Base-by-base conservation (phyloP, 2,329 filamentous ascomycete genomes). In the Scytalidium lignicola region DNA sequence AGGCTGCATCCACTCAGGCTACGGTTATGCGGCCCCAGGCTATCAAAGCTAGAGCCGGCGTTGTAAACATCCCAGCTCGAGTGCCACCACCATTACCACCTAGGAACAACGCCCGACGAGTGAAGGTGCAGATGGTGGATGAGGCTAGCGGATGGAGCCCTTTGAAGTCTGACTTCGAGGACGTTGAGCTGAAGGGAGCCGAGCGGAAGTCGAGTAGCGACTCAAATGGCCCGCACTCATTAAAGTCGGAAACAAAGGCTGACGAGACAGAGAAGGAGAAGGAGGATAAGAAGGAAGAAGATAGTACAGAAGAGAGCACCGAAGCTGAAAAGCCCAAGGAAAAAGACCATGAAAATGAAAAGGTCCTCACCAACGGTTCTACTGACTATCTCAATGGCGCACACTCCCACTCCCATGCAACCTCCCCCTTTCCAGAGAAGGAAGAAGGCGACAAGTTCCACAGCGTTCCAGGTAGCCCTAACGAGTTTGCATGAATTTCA, bases 21-120 rank as follows among this genome's bases (percentile, higher is more conserved):
- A 70, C 80, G 15, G 74, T 80, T 41, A 72, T 82, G 43, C 77
- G 79, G 2, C 82, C 86, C 1, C 53, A 58, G 43, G 55, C 57
- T 7, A 58, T 65, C 29, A 65, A 62, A 21, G 85, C 82, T 37
- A 86, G 88, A 62, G 88, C 90, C 20, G 85, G 86, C 45, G 74
- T 96, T 45, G 88, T 96, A 22, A 90, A 82, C 42, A 95, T 96
- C 51, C 83, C 88, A 12, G 95, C 92, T 69, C 80, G 90, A 29
- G 69, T 84, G 1, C 81, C 89, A 1, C 90, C 91, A 1, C 83
- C 87, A 8, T 44, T 96, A 12, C 91, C 91, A 1, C 76, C 81
- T 2, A 77, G 90, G 43, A 95, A 87, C 62, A 86, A 89, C 1
- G 83, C 83, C 9, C 54, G 64, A 54, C 43, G 45, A 8, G 60